phyloP scores from a whole-genome alignment of 2,329 filamentous ascomycete species.

The Colletotrichum australisinense region DNA sequence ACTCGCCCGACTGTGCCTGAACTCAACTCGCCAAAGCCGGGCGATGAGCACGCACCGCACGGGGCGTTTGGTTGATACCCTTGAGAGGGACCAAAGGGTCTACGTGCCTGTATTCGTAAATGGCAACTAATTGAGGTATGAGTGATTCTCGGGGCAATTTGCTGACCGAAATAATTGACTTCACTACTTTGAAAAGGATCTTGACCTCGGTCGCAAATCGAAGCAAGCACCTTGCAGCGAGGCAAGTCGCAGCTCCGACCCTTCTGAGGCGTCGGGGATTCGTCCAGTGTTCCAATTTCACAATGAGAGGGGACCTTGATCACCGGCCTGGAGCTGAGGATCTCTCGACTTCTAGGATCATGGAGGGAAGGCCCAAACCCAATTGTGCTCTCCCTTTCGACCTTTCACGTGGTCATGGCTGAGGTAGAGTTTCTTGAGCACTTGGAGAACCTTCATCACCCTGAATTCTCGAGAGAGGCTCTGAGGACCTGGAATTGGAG shows the following conservation, averaged over 20 bases:
- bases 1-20: conserved; percentile 8
- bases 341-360: conserved; percentile 12
- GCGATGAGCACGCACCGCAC: not conserved
- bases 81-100: not conserved
- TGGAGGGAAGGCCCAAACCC: not conserved
- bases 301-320: not conserved
- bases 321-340: not conserved
- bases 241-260: not conserved
- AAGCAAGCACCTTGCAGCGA: not conserved
- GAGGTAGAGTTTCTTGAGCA: no score
- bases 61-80: not conserved
- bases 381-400: not conserved
- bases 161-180: not conserved
- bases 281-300: not conserved
- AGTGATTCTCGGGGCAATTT: not conserved
- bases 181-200: not conserved
- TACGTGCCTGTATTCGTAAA: not conserved
- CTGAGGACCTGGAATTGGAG: no score
- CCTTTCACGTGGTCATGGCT: conserved; percentile 5
- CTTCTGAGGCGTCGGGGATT: conserved; percentile 13
- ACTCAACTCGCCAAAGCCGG: conserved; percentile 8
- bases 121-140: no score
- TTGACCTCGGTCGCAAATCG: not conserved
- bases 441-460: no score
- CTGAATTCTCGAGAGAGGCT: no score